Evolutionary conservation across 371 early-diverging fungal genomes (phyloP).

Genomic region (Mucor velutinosus): DNA sequence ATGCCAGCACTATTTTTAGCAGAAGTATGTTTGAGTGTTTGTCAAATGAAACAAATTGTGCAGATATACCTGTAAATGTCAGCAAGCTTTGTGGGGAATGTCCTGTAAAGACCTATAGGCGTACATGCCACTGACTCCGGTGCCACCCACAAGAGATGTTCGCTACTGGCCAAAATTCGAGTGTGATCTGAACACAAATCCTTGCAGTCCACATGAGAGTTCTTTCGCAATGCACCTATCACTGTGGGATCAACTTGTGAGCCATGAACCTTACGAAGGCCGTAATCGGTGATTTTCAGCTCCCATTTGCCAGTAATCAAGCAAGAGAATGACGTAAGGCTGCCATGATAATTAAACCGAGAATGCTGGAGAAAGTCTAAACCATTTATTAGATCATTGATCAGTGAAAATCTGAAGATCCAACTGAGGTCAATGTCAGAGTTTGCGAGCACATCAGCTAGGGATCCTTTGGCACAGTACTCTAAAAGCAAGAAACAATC

Average conservation of each 20-base stretch:
- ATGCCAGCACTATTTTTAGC: conserved; percentile 49
- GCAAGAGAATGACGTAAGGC: conserved; percentile 46
- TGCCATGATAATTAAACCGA: conserved; percentile 46
- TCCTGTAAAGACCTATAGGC: conserved; percentile 28
- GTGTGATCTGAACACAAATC: neutral
- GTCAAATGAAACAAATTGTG: neutral
- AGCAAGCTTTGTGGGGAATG: conserved; percentile 37
- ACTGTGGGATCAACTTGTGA: conserved; percentile 29
- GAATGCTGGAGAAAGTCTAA: conserved; percentile 54
- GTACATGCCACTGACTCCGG: conserved; percentile 41
- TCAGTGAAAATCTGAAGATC: conserved; percentile 55
- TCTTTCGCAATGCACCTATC: conserved; percentile 1
- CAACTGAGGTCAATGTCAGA: conserved; percentile 49
- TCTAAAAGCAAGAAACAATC: conserved; percentile 19
- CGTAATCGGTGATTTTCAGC: conserved; percentile 52
- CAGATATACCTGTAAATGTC: conserved; percentile 34
- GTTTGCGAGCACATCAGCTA: conserved; percentile 45
- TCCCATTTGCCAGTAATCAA: conserved; percentile 54
- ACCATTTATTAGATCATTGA: conserved; percentile 48
- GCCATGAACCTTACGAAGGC: conserved; percentile 32
- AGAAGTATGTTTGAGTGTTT: conserved; percentile 28
- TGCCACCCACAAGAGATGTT: conserved; percentile 42
- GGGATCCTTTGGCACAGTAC: conserved; percentile 46
- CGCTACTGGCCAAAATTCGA: neutral
- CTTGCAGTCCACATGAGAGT: conserved; percentile 11